Evolutionary conservation across 768 basidiomycete genomes (phyloP).

Genomic region (Hebeloma cylindrosporum): DNA sequence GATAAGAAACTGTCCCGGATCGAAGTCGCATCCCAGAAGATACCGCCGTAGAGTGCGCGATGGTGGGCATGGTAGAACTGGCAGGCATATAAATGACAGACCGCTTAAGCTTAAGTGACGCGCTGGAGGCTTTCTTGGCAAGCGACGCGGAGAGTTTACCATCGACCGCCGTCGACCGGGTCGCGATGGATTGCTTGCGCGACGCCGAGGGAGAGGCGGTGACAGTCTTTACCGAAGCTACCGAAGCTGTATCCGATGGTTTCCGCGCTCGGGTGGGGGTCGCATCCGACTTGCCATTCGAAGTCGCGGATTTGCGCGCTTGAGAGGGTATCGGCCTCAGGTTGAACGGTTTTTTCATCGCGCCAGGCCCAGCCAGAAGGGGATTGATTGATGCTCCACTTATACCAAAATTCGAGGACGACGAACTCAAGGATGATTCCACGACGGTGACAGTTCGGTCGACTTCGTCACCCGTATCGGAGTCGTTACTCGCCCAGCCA

Average conservation of each 20-base stretch:
- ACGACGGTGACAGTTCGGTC: slow-evolving; percentile 36
- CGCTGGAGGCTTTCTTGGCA: slow-evolving; percentile 16
- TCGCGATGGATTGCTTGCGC: slow-evolving; percentile 12
- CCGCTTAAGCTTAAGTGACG: slow-evolving; percentile 13
- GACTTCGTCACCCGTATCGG: slow-evolving; percentile 49
- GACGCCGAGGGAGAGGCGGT: slow-evolving; percentile 31
- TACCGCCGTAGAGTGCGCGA: slow-evolving; percentile 15
- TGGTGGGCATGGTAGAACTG: slow-evolving; percentile 34
- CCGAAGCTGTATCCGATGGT: slow-evolving; percentile 52
- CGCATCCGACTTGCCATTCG: slow-evolving; percentile 17
- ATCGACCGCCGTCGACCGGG: slow-evolving; percentile 11
- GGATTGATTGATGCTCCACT: slow-evolving; percentile 22
- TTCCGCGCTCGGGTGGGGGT: slow-evolving; percentile 35
- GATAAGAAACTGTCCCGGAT: slow-evolving; percentile 20
- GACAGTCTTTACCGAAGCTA: slow-evolving; percentile 52
- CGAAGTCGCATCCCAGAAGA: slow-evolving; percentile 16
- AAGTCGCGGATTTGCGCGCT: slow-evolving; percentile 10
- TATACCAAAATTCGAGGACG: slow-evolving; percentile 23
- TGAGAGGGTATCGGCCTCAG: slow-evolving; percentile 44
- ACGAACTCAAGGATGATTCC: slow-evolving; percentile 27
- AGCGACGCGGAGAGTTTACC: slow-evolving; percentile 23
- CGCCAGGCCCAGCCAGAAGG: slow-evolving; percentile 28
- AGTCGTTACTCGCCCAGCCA: slow-evolving; percentile 51
- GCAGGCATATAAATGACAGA: slow-evolving; percentile 25
- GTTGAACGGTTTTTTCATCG: slow-evolving; percentile 44